phyloP scores from a whole-genome alignment of 148 eudicot species.

The Fagopyrum esculentum region DNA sequence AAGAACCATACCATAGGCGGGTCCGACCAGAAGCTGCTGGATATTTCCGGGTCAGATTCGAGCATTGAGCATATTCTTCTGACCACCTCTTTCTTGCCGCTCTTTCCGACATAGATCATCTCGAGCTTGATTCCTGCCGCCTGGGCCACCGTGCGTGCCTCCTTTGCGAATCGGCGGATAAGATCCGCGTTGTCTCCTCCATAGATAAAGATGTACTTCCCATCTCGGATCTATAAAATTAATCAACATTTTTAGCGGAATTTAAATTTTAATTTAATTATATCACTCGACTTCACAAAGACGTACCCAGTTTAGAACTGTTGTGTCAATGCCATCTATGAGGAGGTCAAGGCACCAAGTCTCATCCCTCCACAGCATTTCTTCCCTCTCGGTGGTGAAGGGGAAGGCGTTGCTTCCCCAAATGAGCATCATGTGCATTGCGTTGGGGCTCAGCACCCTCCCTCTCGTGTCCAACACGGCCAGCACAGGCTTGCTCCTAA shows the following conservation, averaged over 20 bases:
- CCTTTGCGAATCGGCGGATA: constrained; percentile 33
- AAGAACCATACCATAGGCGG: constrained; percentile 26
- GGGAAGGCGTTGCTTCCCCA: constrained; percentile 69
- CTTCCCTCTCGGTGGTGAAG: constrained; percentile 49
- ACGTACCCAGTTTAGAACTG: constrained; percentile 39
- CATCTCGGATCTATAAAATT: constrained; percentile 27
- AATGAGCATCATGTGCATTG: constrained; percentile 75
- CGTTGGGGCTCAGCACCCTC: constrained; percentile 50
- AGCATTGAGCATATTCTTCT: constrained; percentile 26
- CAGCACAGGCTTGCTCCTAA: constrained; percentile 42
- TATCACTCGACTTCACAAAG: too few relatives aligned
- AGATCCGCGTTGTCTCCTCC: constrained; percentile 46
- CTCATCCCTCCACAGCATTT: constrained; percentile 48
- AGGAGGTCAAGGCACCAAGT: constrained; percentile 59
- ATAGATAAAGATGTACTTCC: constrained; percentile 34
- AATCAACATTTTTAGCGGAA: neutral
- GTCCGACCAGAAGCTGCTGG: constrained; percentile 22
- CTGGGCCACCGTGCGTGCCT: constrained; percentile 21
- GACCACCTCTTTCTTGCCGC: constrained; percentile 26
- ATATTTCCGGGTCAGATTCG: constrained; percentile 18
- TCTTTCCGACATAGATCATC: constrained; percentile 42
- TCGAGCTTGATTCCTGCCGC: constrained; percentile 22
- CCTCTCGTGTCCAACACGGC: constrained; percentile 63
- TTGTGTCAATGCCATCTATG: constrained; percentile 42
- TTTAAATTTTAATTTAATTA: too few relatives aligned